Evolutionary conservation across 2,329 filamentous ascomycete genomes (phyloP), one percentile per base, ranked within the genome.

Genomic region (Teratosphaeria nubilosa): DNA sequence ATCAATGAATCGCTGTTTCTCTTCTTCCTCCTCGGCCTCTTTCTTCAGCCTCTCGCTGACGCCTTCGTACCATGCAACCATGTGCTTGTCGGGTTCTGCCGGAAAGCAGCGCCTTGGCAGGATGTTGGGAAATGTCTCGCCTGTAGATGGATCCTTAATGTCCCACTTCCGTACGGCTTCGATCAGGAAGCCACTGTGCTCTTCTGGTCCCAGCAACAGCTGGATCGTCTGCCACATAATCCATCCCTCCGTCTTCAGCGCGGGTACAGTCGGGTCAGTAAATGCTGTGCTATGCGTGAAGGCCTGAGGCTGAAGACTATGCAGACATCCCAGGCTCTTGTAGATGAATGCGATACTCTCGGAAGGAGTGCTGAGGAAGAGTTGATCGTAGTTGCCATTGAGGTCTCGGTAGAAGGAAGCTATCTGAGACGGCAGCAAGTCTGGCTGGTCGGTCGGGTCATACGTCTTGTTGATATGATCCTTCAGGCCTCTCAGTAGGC

Each of bases 201-300:
- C 89, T 65, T 94, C 87, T 0, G 94, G 94, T 1, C 86, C 88
- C 1, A 97, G 81, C 37, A 97, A 77, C 24, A 96, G 81, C 75
- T 97, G 90, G 57, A 97, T 88, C 0, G 89, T 90, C 76, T 96
- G 87, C 92, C 92, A 99, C 71, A 90, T 86, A 51, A 92, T 88
- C 72, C 95, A 99, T 48, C 94, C 94, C 68, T 84, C 83, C 0
- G 82, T 79, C 37, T 92, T 95, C 58, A 99, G 76, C 14, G 91
- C 89, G 0, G 94, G 94, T 50, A 96, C 82, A 0, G 82, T 85
- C 0, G 92, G 94, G 0, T 85, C 78, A 3, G 81, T 82, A 70
- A 88, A 96, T 45, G 84, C 82, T 53, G 73, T 72, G 1, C 83
- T 83, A 20, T 68, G 65, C 2, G 64, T 63, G 20, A 64, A 62